phyloP scores from a whole-genome alignment of 345 rosid genomes.

The Hibiscus trionum region DNA sequence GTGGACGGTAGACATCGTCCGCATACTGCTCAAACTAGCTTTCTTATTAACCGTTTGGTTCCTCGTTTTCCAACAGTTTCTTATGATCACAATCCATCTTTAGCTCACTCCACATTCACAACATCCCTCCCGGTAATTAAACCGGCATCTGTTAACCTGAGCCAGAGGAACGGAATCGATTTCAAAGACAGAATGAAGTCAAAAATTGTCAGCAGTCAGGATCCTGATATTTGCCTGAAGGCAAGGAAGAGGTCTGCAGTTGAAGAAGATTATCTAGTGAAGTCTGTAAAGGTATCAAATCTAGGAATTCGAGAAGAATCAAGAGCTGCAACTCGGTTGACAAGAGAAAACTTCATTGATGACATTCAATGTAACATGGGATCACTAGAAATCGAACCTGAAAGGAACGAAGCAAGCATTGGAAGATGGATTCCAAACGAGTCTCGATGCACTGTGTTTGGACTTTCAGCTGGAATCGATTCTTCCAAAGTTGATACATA shows the following conservation, averaged over 20 bases:
- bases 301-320: slow-evolving; percentile 24
- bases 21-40: slow-evolving; percentile 13
- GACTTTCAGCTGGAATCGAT: slow-evolving; percentile 15
- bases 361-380: too few relatives aligned
- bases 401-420: slow-evolving; percentile 1
- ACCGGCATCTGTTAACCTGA: slow-evolving; percentile 18
- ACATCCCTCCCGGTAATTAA: not conserved
- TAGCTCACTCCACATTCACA: not conserved
- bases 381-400: too few relatives aligned
- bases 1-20: slow-evolving; percentile 10
- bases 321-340: slow-evolving; percentile 11
- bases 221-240: slow-evolving; percentile 14
- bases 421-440: slow-evolving; percentile 14
- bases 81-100: slow-evolving; percentile 13
- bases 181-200: slow-evolving; percentile 19
- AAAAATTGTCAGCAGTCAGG: slow-evolving; percentile 15
- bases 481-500: slow-evolving; percentile 12
- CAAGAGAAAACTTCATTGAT: not conserved
- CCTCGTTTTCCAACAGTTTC: slow-evolving; percentile 9
- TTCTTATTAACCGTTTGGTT: slow-evolving; percentile 8
- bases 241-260: slow-evolving; percentile 31
- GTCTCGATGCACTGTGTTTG: slow-evolving; percentile 7
- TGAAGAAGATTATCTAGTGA: slow-evolving; percentile 16
- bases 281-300: slow-evolving; percentile 24
- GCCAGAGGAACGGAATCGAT: slow-evolving; percentile 20